Percentiles rank a stretch among this genome's conserved stretches.
phyloP scores from a whole-genome alignment of 495 filamentous ascomycete species.

The Bacidia rubella region DNA sequence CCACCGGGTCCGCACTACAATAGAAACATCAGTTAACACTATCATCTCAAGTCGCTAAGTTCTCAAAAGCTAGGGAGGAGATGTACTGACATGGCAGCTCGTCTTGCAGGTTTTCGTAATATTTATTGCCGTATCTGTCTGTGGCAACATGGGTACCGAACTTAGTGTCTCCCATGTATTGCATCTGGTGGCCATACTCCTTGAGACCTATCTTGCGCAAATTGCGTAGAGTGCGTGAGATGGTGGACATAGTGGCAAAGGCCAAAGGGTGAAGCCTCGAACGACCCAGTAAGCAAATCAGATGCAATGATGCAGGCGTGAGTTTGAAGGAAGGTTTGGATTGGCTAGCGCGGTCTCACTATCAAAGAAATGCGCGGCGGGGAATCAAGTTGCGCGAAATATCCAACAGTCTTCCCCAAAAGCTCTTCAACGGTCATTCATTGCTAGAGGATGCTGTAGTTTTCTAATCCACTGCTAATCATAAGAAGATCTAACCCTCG shows the following conservation, averaged over 20 bases:
- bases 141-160: constrained; percentile 72
- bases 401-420: neutral
- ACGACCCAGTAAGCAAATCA: too few species aligned
- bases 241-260: constrained; percentile 66
- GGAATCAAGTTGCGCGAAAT: neutral
- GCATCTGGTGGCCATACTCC: constrained; percentile 85
- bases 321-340: neutral
- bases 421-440: neutral
- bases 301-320: neutral
- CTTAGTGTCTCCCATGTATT: constrained; percentile 79
- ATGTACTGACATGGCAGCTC: constrained; percentile 70
- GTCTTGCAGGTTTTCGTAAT: constrained; percentile 81
- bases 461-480: too few species aligned
- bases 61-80: neutral
- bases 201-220: constrained; percentile 75
- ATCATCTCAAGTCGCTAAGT: neutral
- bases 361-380: neutral
- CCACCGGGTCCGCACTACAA: constrained; percentile 86
- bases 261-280: constrained; percentile 11
- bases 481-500: too few species aligned
- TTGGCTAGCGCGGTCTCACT: neutral
- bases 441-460: neutral
- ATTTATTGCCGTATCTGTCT: constrained; percentile 94
- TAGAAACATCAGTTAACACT: neutral
- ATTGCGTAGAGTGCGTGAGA: constrained; percentile 75